These are phyloP conservation scores for Aspergillus vadensis DNA, from an alignment of 2,329 filamentous ascomycete genomes.

Conservation along the genomic window DNA sequence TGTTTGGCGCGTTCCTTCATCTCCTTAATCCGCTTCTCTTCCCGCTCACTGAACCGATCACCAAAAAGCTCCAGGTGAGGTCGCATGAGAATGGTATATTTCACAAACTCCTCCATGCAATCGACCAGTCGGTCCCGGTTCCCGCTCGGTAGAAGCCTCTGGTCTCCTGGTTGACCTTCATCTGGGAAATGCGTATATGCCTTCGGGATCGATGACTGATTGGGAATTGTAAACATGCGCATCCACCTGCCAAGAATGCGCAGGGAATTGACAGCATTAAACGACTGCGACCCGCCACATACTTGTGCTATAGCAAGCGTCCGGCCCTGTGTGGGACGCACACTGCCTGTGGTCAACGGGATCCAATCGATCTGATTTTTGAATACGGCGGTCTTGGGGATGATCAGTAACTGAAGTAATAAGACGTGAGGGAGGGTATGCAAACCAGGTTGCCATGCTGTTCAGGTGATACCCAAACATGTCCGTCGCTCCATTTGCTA, in stretches of 20 bases:
- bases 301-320: conserved; percentile 66
- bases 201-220: conserved; percentile 65
- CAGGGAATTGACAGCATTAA: conserved; percentile 68
- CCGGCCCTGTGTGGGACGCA: conserved; percentile 67
- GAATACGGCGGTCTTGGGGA: conserved; percentile 60
- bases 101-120: conserved; percentile 71
- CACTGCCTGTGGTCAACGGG: conserved; percentile 61
- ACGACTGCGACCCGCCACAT: conserved; percentile 65
- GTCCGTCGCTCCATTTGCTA: conserved; percentile 66
- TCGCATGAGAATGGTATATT: conserved; percentile 67
- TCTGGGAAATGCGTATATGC: conserved; percentile 65
- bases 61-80: conserved; percentile 62
- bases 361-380: conserved; percentile 74
- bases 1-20: too few species aligned
- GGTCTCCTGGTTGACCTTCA: conserved; percentile 49
- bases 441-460: conserved; percentile 65
- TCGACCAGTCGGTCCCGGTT: conserved; percentile 65
- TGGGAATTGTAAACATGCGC: conserved; percentile 68
- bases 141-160: conserved; percentile 56
- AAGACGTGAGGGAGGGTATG: background rate
- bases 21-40: conserved; percentile 22
- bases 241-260: conserved; percentile 69
- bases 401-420: background rate
- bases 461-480: conserved; percentile 67
- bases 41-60: conserved; percentile 64